These are phyloP conservation scores for Candida lessepsii DNA, from an alignment of 805 yeast species.

Conservation along the genomic window DNA sequence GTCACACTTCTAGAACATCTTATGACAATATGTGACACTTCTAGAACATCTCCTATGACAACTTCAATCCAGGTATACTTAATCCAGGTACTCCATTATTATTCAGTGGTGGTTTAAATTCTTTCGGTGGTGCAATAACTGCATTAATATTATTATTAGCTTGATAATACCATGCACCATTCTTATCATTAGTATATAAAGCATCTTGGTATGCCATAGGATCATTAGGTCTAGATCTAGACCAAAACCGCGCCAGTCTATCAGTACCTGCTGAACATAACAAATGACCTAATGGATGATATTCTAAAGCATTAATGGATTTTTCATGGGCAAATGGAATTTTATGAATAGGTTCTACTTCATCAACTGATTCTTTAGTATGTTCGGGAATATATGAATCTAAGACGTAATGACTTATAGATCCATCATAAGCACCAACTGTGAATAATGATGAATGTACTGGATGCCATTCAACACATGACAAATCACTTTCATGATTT, in stretches of 20 bases:
- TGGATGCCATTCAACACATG: constrained; percentile 92
- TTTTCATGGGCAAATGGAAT: constrained; percentile 95
- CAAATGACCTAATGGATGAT: constrained; percentile 92
- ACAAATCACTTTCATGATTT: constrained; percentile 80
- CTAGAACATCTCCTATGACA: constrained; percentile 9
- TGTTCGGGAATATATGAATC: constrained; percentile 44
- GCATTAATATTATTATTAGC: constrained; percentile 47
- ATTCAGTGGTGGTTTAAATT: constrained; percentile 4
- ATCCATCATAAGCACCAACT: constrained; percentile 88
- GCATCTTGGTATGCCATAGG: constrained; percentile 78
- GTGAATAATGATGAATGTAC: constrained; percentile 74
- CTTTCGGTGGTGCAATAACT: constrained; percentile 28
- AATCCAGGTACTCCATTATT: constrained; percentile 8
- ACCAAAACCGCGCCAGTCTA: constrained; percentile 91
- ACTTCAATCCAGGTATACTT: constrained; percentile 27
- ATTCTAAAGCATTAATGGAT: constrained; percentile 85
- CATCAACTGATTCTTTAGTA: constrained; percentile 21
- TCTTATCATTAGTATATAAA: constrained; percentile 60
- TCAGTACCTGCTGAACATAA: constrained; percentile 93
- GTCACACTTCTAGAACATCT: too few relatives aligned
- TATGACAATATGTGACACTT: neutral
- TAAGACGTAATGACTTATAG: constrained; percentile 73
- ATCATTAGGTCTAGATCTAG: constrained; percentile 88
- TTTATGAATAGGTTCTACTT: constrained; percentile 46
- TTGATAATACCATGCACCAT: constrained; percentile 48